Evolutionary conservation across 768 basidiomycete species (phyloP).

Genomic region (Inosperma sp.): DNA sequence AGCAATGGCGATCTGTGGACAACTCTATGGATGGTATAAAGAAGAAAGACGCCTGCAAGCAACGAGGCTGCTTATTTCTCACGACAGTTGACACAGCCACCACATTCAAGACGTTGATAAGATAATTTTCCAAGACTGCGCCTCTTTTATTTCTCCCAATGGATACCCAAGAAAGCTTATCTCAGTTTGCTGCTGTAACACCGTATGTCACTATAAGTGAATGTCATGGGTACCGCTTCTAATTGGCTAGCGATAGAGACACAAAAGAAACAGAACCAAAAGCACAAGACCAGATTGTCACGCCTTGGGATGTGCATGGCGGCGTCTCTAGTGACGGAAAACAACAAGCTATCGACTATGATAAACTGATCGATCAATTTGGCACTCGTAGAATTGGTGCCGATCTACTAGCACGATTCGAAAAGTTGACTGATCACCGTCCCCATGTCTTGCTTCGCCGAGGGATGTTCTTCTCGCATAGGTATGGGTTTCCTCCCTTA

Average conservation of each 20-base stretch:
- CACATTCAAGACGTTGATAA: too few species aligned
- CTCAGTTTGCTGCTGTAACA: neutral
- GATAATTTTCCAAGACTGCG: too few species aligned
- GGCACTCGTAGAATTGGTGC: slow-evolving; percentile 80
- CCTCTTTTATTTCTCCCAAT: too few species aligned
- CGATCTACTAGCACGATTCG: slow-evolving; percentile 81
- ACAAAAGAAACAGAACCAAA: slow-evolving; percentile 9
- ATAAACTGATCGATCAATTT: slow-evolving; percentile 91
- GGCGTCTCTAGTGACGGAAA: slow-evolving; percentile 83
- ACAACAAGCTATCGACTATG: slow-evolving; percentile 92
- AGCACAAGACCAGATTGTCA: slow-evolving; percentile 69
- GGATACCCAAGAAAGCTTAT: too few species aligned
- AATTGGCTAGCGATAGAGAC: neutral
- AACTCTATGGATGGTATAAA: slow-evolving; percentile 16
- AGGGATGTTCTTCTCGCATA: slow-evolving; percentile 97
- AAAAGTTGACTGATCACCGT: slow-evolving; percentile 79
- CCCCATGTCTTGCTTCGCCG: slow-evolving; percentile 87
- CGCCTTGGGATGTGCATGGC: slow-evolving; percentile 98
- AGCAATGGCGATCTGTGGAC: slow-evolving; percentile 14
- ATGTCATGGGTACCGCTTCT: neutral
- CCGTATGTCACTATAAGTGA: neutral
- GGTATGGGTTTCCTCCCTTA: slow-evolving; percentile 45
- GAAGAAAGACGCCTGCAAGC: slow-evolving; percentile 22
- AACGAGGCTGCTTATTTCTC: too few species aligned
- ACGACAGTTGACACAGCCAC: too few species aligned